Percentiles rank a stretch among this genome's conserved stretches.
These are phyloP conservation scores for Nematocida ironsii DNA, from an alignment of 371 early-diverging fungal genomes.

Conservation along the genomic window DNA sequence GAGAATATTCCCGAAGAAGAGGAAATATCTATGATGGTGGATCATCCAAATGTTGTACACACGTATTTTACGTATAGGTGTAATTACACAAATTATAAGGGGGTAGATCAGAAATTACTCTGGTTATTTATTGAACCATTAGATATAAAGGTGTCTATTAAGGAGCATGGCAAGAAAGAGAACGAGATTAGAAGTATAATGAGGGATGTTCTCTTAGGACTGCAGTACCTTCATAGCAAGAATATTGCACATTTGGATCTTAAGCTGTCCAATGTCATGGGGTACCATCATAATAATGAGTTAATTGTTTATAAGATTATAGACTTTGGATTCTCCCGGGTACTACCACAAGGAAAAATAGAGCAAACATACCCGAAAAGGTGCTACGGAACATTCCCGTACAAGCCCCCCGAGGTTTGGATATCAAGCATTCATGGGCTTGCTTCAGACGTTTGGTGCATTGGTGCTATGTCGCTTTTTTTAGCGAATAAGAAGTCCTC, in stretches of 20 bases:
- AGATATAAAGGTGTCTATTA: constrained; percentile 58
- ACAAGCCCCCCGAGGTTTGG: constrained; percentile 70
- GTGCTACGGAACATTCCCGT: constrained; percentile 71
- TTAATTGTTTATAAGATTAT: constrained; percentile 68
- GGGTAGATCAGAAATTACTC: constrained; percentile 64
- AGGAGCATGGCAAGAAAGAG: constrained; percentile 63
- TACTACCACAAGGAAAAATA: neutral
- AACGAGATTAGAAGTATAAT: constrained; percentile 65
- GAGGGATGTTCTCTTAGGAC: constrained; percentile 62
- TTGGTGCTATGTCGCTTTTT: constrained; percentile 62
- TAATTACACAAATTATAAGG: constrained; percentile 36
- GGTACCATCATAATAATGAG: constrained; percentile 25
- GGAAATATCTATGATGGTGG: constrained; percentile 42
- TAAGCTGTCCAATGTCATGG: constrained; percentile 71
- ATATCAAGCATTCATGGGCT: constrained; percentile 66
- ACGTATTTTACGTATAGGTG: constrained; percentile 61
- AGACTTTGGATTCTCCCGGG: constrained; percentile 69
- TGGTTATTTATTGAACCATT: constrained; percentile 70
- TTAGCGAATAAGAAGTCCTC: constrained; percentile 36
- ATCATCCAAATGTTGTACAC: constrained; percentile 61
- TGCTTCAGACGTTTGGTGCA: constrained; percentile 69
- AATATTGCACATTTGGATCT: constrained; percentile 70
- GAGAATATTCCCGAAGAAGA: constrained; percentile 65
- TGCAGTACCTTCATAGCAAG: constrained; percentile 66
- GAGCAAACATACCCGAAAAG: constrained; percentile 63